Base-by-base conservation (phyloP, 2,329 filamentous ascomycete species). In the Beauveria brongniartii region DNA sequence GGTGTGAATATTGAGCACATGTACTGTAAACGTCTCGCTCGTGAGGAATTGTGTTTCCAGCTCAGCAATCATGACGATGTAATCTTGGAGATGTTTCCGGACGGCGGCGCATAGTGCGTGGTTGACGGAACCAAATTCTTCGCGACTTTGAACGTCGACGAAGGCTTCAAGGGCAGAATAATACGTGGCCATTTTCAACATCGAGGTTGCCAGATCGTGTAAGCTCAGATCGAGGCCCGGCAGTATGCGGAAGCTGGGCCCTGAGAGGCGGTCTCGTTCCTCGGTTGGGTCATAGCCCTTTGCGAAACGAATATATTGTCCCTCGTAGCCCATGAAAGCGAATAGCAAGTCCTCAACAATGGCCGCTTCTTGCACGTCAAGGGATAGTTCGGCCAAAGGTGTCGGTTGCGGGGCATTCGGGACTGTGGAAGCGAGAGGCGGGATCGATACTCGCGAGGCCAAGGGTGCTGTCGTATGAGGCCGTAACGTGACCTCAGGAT, bases 241-340 rank as follows among this genome's bases (percentile, higher is more conserved):
- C 7, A 90, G 77, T 63, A 97, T 86, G 64, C 86, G 86, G 75
- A 92, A 97, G 10, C 80, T 77, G 1, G 94, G 94, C 0, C 94
- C 94, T 6, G 88, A 82, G 55, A 99, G 78, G 16, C 92, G 86
- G 69, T 95, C 91, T 68, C 93, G 91, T 75, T 99, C 94, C 56
- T 91, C 86, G 3, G 82, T 78, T 0, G 92, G 91, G 67, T 96
- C 87, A 72, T 96, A 97, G 9, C 84, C 83, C 66, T 91, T 89
- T 62, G 83, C 83, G 71, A 91, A 97, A 60, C 91, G 89, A 64
- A 99, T 90, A 71, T 97, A 97, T 72, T 96, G 92, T n/a, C 94
- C 94, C 74, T 99, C 94, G 65, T 92, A 96, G 26, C 94, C 94
- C 92, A 99, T 97, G 68, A 97, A 95, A 5, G 96, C 92, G 70